Conservation (phyloP, 257 asterid genomes). For the Solanum paucissectum region DNA sequence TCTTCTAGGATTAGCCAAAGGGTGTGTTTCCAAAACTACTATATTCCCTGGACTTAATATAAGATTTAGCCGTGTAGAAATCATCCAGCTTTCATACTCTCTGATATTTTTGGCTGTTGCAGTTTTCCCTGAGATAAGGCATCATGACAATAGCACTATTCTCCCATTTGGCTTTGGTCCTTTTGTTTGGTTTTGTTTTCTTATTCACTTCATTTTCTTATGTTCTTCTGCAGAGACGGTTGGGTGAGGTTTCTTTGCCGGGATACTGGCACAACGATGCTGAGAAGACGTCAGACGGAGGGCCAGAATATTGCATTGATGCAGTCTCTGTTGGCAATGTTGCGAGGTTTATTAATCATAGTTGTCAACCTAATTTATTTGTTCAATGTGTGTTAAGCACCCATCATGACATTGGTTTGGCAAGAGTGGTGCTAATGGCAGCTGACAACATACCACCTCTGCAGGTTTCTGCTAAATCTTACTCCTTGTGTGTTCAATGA, state of each 20-base stretch:
- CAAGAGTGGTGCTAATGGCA: constrained; percentile 60
- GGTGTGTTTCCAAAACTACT: neutral
- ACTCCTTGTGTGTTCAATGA: neutral
- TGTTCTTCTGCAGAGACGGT: constrained; percentile 49
- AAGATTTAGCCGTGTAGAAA: neutral
- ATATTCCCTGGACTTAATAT: neutral
- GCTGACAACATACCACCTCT: constrained; percentile 85
- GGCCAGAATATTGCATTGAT: constrained; percentile 77
- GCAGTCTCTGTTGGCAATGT: constrained; percentile 59
- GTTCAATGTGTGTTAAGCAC: constrained; percentile 69
- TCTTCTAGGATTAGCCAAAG: neutral
- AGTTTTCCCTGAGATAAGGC: neutral
- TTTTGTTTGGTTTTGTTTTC: neutral
- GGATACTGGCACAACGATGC: constrained; percentile 24
- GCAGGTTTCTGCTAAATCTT: constrained; percentile 32
- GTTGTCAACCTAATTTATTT: constrained; percentile 78
- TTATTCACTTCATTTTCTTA: neutral
- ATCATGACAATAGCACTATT: neutral
- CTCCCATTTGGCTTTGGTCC: neutral
- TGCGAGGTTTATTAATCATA: constrained; percentile 74
- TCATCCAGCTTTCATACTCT: neutral
- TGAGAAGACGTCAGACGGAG: constrained; percentile 35
- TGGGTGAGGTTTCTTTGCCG: constrained; percentile 62
- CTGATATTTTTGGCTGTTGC: neutral
- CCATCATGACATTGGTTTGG: constrained; percentile 61